phyloP scores from a whole-genome alignment of 1,284 basidiomycete species.

The Ceratorhiza oryzae-sativae region DNA sequence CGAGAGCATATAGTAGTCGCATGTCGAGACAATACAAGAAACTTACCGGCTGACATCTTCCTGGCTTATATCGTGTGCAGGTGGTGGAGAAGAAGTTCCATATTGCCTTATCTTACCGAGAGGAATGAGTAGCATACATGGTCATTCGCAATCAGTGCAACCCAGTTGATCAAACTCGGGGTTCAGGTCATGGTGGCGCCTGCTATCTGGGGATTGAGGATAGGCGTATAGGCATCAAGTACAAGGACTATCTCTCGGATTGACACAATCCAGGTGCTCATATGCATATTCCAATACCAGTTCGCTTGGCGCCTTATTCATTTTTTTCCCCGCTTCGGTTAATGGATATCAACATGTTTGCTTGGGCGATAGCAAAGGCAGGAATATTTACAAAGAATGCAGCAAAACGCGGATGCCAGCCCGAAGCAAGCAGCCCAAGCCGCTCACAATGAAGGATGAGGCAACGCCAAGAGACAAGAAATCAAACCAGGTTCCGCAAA shows the following conservation, averaged over 20 bases:
- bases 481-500: conserved; percentile 27
- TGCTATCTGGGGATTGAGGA: too few species aligned
- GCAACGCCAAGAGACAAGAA: conserved; percentile 34
- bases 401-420: conserved; percentile 34
- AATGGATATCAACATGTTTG: not conserved
- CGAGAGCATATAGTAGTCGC: conserved; percentile 16
- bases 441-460: conserved; percentile 3
- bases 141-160: not conserved
- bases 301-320: not conserved
- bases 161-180: not conserved
- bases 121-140: not conserved
- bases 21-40: not conserved
- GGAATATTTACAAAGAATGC: conserved; percentile 33
- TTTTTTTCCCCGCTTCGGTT: not conserved
- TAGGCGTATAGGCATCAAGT: too few species aligned
- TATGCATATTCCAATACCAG: not conserved
- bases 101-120: conserved; percentile 29
- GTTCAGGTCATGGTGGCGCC: not conserved
- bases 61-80: conserved; percentile 4
- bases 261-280: not conserved
- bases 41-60: not conserved
- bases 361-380: not conserved
- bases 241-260: too few species aligned
- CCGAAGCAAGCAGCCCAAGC: conserved; percentile 23
- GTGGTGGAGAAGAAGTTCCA: conserved; percentile 27